Evolutionary conservation across 805 yeast species (phyloP).

Genomic region (Scheffersomyces coipomensis): DNA sequence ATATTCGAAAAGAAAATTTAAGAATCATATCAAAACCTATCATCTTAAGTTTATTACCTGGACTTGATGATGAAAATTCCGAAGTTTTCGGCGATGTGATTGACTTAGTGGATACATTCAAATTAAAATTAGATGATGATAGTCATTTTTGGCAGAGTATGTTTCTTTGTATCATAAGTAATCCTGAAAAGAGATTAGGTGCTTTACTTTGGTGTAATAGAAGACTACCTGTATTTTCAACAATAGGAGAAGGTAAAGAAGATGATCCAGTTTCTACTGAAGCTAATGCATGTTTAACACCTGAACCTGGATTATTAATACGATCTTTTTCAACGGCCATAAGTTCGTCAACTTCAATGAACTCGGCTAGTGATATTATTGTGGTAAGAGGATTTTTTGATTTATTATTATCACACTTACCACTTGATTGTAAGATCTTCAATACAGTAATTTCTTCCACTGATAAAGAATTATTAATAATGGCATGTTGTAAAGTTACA

Average conservation of each 20-base stretch:
- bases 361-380: constrained; percentile 52
- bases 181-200: constrained; percentile 79
- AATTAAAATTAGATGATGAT: constrained; percentile 58
- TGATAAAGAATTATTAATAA: constrained; percentile 59
- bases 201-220: constrained; percentile 74
- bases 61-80: constrained; percentile 88
- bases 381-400: constrained; percentile 89
- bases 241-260: neutral
- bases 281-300: constrained; percentile 62
- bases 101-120: constrained; percentile 58
- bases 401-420: constrained; percentile 64
- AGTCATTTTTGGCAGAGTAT: constrained; percentile 84
- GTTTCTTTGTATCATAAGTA: constrained; percentile 70
- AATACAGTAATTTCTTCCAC: constrained; percentile 43
- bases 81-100: constrained; percentile 71
- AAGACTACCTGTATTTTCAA: constrained; percentile 58
- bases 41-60: constrained; percentile 74
- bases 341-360: constrained; percentile 30
- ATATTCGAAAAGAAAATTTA: constrained; percentile 38
- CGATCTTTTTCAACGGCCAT: constrained; percentile 75
- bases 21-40: constrained; percentile 65
- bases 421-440: constrained; percentile 59
- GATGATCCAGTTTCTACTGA: constrained; percentile 22
- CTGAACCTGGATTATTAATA: constrained; percentile 76
- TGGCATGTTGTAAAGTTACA: constrained; percentile 66